Conservation (phyloP, 768 basidiomycete species). For the Cyclocybe cylindracea region DNA sequence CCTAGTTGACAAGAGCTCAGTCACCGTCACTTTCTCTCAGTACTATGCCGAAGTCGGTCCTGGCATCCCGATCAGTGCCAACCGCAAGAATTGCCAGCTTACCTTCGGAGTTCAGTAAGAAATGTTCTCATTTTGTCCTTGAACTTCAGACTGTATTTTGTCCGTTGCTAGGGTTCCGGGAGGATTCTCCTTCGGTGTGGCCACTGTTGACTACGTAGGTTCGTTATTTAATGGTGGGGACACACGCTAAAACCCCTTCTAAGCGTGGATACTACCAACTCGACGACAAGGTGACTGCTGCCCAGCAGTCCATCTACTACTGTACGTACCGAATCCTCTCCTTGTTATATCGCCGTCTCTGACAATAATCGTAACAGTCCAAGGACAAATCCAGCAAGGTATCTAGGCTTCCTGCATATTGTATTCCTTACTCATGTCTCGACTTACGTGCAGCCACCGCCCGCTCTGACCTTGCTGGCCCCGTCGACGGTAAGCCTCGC, state of each 20-base stretch:
- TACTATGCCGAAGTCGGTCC: slow-evolving; percentile 25
- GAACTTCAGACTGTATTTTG: neutral
- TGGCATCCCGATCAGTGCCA: slow-evolving; percentile 19
- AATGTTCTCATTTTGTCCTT: neutral
- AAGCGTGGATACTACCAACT: slow-evolving; percentile 28
- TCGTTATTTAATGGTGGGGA: neutral
- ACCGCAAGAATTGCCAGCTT: slow-evolving; percentile 25
- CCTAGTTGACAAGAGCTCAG: slow-evolving; percentile 17
- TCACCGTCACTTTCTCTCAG: slow-evolving; percentile 23
- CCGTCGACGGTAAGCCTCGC: slow-evolving; percentile 13
- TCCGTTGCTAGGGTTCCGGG: slow-evolving; percentile 10
- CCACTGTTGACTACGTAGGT: slow-evolving; percentile 24
- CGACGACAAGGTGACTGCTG: slow-evolving; percentile 20
- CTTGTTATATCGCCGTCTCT: neutral
- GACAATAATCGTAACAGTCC: slow-evolving; percentile 14
- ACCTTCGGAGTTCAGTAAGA: slow-evolving; percentile 22
- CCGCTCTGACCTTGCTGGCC: slow-evolving; percentile 20
- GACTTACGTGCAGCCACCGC: slow-evolving; percentile 15
- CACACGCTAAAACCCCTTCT: neutral
- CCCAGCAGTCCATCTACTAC: slow-evolving; percentile 27
- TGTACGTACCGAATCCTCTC: slow-evolving; percentile 10
- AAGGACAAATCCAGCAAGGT: slow-evolving; percentile 25
- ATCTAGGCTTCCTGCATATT: neutral
- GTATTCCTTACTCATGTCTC: neutral
- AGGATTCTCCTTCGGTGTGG: slow-evolving; percentile 26